These are phyloP conservation scores for Buddleja alternifolia DNA, from an alignment of 257 asterid genomes.

Conservation along the genomic window DNA sequence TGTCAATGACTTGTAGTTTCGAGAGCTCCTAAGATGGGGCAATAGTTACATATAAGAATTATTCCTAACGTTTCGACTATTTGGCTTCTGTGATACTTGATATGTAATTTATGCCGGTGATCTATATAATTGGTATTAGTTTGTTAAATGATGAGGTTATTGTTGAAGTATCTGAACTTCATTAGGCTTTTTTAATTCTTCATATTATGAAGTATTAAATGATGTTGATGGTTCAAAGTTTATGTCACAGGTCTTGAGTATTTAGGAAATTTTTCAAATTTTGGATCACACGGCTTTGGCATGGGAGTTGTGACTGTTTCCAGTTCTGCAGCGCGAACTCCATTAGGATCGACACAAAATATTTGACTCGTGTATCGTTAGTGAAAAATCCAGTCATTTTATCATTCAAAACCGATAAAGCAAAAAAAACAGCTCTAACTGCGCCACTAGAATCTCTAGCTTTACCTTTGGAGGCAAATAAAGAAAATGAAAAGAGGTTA, in stretches of 20 bases:
- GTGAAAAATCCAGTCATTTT: conserved; percentile 47
- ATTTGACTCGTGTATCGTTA: conserved; percentile 40
- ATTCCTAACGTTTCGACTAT: neutral
- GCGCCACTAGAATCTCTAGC: conserved; percentile 50
- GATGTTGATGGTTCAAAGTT: neutral
- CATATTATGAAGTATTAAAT: neutral
- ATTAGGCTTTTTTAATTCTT: neutral
- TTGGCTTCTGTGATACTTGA: neutral
- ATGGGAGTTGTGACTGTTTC: conserved; percentile 51
- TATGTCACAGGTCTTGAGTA: neutral
- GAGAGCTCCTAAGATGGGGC: too few relatives aligned
- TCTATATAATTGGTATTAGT: neutral
- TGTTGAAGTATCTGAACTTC: neutral
- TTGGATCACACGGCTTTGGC: conserved; percentile 24
- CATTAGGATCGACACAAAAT: conserved; percentile 35
- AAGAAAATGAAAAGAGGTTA: conserved; percentile 46
- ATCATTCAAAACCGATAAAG: conserved; percentile 55
- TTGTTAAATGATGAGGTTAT: neutral
- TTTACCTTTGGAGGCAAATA: conserved; percentile 52
- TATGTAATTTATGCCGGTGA: neutral
- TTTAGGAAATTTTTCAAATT: neutral
- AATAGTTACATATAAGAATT: neutral
- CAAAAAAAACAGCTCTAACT: conserved; percentile 45
- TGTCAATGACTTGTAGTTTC: too few relatives aligned
- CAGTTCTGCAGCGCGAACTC: conserved; percentile 40